A percentile compares a stretch with the other conserved stretches of the same genome.
Evolutionary conservation across 169 alveolate species (phyloP).

Genomic region (Nephromyces sp.): DNA sequence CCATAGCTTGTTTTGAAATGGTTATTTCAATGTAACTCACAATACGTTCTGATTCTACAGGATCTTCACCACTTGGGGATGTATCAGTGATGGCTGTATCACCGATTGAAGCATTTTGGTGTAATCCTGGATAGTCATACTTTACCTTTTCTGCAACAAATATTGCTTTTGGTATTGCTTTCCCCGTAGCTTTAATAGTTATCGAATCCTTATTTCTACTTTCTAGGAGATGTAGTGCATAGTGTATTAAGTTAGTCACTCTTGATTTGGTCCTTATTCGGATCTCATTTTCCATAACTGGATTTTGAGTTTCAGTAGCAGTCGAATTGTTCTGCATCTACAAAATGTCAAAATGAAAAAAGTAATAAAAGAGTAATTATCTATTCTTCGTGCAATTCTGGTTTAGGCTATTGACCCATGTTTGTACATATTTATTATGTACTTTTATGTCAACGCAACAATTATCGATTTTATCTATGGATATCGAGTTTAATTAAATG

Average conservation of each 20-base stretch:
- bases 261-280: conserved; percentile 65
- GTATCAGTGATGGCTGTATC: conserved; percentile 52
- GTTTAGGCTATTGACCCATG: too few species aligned
- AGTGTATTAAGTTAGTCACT: conserved; percentile 62
- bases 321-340: conserved; percentile 43
- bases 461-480: too few species aligned
- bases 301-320: conserved; percentile 51
- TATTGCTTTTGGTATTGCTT: conserved; percentile 65
- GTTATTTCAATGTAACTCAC: conserved; percentile 57
- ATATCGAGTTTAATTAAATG: too few species aligned
- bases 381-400: too few species aligned
- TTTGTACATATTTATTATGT: too few species aligned
- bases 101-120: conserved; percentile 58
- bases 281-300: conserved; percentile 63
- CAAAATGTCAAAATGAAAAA: too few species aligned
- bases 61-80: too few species aligned
- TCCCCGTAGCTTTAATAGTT: conserved; percentile 75
- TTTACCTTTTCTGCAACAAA: conserved; percentile 70
- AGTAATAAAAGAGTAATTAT: too few species aligned
- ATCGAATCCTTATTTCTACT: conserved; percentile 50
- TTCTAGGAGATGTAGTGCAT: conserved; percentile 56
- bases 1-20: conserved; percentile 48
- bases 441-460: too few species aligned
- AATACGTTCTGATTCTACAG: conserved; percentile 57
- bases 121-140: conserved; percentile 67